Evolutionary conservation across 768 basidiomycete genomes (phyloP), one percentile per base, ranked within the genome.

Genomic region (Pholiota conissans): DNA sequence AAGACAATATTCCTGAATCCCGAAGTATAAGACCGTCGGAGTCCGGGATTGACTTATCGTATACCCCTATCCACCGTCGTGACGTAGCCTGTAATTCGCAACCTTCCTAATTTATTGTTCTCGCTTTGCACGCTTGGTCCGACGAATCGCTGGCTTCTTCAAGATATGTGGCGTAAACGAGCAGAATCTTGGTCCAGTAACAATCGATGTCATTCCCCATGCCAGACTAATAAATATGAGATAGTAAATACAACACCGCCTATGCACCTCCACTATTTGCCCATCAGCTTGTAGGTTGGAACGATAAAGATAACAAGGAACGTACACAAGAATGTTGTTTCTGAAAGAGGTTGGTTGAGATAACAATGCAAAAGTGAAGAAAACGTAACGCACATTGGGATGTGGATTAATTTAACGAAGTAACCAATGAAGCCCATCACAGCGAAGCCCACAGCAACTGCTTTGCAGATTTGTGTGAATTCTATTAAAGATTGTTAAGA

Each of bases 401-500:
- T 97, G 75, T 98, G 95, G 66, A 98, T 95, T 63, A 98, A 86
- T 75, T 98, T 98, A 64, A 97, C 95, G 70, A 98, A 90, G 79
- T 96, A 99, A 14, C 97, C 97, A 72, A 99, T 95, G 82, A 98
- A 96, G 14, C 97, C 97, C 95, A 98, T 98, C 63, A 99, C 92
- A 50, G 89, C 93, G 69, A 99, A 99, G 13, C 97, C 97, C 60
- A 98, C 88, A 2, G 95, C 95, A 54, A 99, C 94, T 30, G 97
- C 97, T 71, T 87, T 90, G 78, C 89, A 98, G 63, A 99, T 95
- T 71, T 96, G 93, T 39, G 85, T 64, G 74, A 95, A 99, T 73
- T 99, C 97, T 99, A 72, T 18, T 61, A n/a, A 5, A n/a, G 37
- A 37, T 40, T 18, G 35, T 59, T 22, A 55, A 58, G 18, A 39